These are phyloP conservation scores for Daucus carota DNA, from an alignment of 129 eudicot genomes.

Conservation along the genomic window DH1_v3.0 NC_030383.2:44616501-44617000, in stretches of 20 bases:
- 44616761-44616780: background rate
- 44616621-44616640: background rate
- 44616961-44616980: too few species aligned
- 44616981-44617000: too few species aligned
- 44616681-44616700: background rate
- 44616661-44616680: background rate
- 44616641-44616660: background rate
- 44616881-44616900: too few species aligned
- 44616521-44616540: background rate
- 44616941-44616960: too few species aligned
- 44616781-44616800: background rate
- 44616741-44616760: background rate
- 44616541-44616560: background rate
- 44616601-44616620: background rate
- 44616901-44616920: too few species aligned
- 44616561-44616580: conserved; percentile 4
- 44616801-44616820: background rate
- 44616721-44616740: background rate
- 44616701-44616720: background rate
- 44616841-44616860: too few species aligned
- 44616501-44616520: background rate
- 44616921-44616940: too few species aligned
- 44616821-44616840: too few species aligned
- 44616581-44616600: conserved; percentile 7
- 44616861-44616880: too few species aligned